Conservation (phyloP, 495 filamentous ascomycete species). For the Parathielavia appendiculata region DNA sequence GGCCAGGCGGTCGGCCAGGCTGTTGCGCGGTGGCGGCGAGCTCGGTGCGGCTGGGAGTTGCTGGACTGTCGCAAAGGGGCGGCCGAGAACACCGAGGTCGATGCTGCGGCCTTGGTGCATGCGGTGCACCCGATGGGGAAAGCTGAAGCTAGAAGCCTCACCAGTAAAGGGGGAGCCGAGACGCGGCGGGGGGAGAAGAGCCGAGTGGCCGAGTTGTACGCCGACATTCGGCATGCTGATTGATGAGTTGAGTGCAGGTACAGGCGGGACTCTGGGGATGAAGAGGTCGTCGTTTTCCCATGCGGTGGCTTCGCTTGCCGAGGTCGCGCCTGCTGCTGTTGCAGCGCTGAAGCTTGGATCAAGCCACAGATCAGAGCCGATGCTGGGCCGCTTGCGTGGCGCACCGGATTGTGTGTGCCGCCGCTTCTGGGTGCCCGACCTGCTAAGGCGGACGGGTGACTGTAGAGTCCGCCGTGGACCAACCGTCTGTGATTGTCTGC, state of each 20-base stretch:
- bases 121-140: conserved; percentile 42
- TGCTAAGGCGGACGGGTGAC: conserved; percentile 44
- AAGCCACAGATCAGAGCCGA: conserved; percentile 35
- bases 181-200: conserved; percentile 34
- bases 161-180: conserved; percentile 50
- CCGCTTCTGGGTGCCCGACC: conserved; percentile 45
- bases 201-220: conserved; percentile 19
- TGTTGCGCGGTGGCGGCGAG: conserved; percentile 30
- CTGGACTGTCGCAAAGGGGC: conserved; percentile 45
- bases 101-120: conserved; percentile 37
- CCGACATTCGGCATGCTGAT: conserved; percentile 25
- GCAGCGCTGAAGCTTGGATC: conserved; percentile 17
- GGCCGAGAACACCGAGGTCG: conserved; percentile 39
- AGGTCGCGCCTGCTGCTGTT: conserved; percentile 1
- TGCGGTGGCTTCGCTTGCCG: conserved; percentile 17
- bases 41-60: conserved; percentile 27
- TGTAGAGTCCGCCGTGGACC: conserved; percentile 41
- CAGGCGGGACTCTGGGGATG: conserved; percentile 25
- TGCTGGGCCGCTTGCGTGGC: conserved; percentile 38
- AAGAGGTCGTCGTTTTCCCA: conserved; percentile 30
- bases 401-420: conserved; percentile 36
- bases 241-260: conserved; percentile 19
- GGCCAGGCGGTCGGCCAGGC: conserved; percentile 43
- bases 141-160: conserved; percentile 42
- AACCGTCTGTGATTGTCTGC: conserved; percentile 40